Conservation (phyloP, 805 yeast genomes). For the Wickerhamomyces hampshirensis region DNA sequence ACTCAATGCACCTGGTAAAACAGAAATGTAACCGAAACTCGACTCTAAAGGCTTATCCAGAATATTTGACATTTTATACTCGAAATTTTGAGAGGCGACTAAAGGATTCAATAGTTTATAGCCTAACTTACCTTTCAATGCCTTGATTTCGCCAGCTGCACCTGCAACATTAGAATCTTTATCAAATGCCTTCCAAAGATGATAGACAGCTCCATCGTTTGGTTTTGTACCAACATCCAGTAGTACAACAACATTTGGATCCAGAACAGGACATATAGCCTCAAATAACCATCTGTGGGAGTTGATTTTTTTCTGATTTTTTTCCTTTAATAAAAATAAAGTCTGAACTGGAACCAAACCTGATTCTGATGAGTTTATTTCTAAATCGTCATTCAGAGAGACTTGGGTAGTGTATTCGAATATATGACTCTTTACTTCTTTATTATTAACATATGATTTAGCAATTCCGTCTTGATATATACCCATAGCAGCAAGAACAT, state of each 20-base stretch:
- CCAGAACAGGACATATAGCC: conserved; percentile 86
- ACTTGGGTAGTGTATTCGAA: conserved; percentile 96
- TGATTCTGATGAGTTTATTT: conserved; percentile 85
- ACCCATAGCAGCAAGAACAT: conserved; percentile 90
- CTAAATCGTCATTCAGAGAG: conserved; percentile 82
- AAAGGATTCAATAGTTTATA: conserved; percentile 77
- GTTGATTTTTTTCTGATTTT: conserved; percentile 88
- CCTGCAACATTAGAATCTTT: conserved; percentile 96
- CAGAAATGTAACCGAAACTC: conserved; percentile 87
- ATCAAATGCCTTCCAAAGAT: conserved; percentile 97
- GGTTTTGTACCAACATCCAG: conserved; percentile 98
- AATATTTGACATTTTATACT: conserved; percentile 95
- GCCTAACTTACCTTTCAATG: conserved; percentile 92
- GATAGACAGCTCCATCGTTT: conserved; percentile 82
- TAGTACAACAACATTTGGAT: conserved; percentile 85
- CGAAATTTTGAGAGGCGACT: conserved; percentile 95
- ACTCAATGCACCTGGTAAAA: conserved; percentile 92
- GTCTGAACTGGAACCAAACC: conserved; percentile 94
- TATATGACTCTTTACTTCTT: conserved; percentile 87
- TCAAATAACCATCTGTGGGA: conserved; percentile 98
- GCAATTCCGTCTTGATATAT: conserved; percentile 97
- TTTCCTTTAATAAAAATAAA: conserved; percentile 87
- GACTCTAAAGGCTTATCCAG: conserved; percentile 93
- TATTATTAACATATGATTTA: conserved; percentile 86
- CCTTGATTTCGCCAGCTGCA: conserved; percentile 96